A percentile compares a stretch with the other conserved stretches of the same genome.
Conservation (phyloP, 345 rosid genomes). For the Linum trigynum region DNA sequence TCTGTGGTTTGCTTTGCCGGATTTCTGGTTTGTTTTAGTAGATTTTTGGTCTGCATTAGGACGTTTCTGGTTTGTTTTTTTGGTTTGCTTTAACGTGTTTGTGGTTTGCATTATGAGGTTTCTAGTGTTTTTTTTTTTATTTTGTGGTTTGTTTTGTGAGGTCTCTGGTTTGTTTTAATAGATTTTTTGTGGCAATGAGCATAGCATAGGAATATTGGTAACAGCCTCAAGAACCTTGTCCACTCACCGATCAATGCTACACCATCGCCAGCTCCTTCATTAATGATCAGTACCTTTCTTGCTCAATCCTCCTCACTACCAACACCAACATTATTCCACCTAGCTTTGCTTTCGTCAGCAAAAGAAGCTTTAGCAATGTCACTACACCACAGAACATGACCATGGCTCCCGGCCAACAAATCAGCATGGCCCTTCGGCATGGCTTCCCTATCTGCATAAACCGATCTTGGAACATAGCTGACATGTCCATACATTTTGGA, state of each 20-base stretch:
- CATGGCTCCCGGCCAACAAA: slow-evolving; percentile 42
- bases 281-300: slow-evolving; percentile 56
- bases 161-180: too few relatives aligned
- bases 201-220: too few relatives aligned
- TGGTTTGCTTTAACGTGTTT: too few relatives aligned
- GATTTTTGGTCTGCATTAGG: too few relatives aligned
- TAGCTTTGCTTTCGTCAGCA: slow-evolving; percentile 11
- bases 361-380: slow-evolving; percentile 40
- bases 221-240: neutral
- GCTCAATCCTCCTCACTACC: slow-evolving; percentile 8
- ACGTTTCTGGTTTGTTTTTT: too few relatives aligned
- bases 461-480: slow-evolving; percentile 51
- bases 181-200: too few relatives aligned
- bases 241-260: slow-evolving; percentile 68
- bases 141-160: too few relatives aligned
- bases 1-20: too few relatives aligned
- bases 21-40: too few relatives aligned
- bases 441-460: slow-evolving; percentile 49
- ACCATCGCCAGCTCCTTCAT: slow-evolving; percentile 83
- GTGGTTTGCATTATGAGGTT: too few relatives aligned
- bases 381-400: slow-evolving; percentile 37
- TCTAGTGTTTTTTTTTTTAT: too few relatives aligned
- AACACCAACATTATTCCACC: too few relatives aligned
- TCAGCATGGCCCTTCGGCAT: slow-evolving; percentile 51
- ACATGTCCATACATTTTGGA: slow-evolving; percentile 66